These are phyloP conservation scores for Mortierella sp. DNA, from an alignment of 371 early-diverging fungal species.

Conservation along the genomic window DNA sequence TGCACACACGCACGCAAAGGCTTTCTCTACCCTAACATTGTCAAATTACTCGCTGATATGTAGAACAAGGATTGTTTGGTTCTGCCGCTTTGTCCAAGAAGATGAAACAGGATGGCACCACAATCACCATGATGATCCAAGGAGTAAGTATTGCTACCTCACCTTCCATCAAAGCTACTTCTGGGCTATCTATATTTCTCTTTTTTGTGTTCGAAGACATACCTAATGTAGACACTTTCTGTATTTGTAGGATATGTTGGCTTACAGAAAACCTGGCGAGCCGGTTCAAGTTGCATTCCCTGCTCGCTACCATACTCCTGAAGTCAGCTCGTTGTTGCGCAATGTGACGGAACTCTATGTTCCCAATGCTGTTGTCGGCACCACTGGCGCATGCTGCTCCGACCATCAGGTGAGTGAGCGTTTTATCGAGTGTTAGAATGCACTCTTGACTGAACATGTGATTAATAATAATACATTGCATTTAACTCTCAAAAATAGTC, in stretches of 20 bases:
- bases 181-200: no score
- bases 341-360: constrained; percentile 55
- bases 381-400: constrained; percentile 58
- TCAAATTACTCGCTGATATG: not conserved
- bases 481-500: constrained; percentile 15
- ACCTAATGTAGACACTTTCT: not conserved
- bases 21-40: not conserved
- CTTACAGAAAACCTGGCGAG: constrained; percentile 58
- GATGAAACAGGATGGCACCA: constrained; percentile 27
- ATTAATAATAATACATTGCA: no score
- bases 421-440: not conserved
- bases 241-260: constrained; percentile 55
- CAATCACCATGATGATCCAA: constrained; percentile 56
- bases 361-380: constrained; percentile 52
- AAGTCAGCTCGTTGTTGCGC: constrained; percentile 40
- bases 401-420: constrained; percentile 52
- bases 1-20: not conserved
- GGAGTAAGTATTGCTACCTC: constrained; percentile 29
- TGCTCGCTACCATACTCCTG: constrained; percentile 48
- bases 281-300: constrained; percentile 58
- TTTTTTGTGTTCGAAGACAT: not conserved
- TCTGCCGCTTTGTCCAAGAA: constrained; percentile 55
- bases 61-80: constrained; percentile 59
- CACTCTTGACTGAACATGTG: not conserved
- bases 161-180: not conserved